phyloP scores from a whole-genome alignment of 257 asterid species.

The Galeopsis tetrahit region DNA sequence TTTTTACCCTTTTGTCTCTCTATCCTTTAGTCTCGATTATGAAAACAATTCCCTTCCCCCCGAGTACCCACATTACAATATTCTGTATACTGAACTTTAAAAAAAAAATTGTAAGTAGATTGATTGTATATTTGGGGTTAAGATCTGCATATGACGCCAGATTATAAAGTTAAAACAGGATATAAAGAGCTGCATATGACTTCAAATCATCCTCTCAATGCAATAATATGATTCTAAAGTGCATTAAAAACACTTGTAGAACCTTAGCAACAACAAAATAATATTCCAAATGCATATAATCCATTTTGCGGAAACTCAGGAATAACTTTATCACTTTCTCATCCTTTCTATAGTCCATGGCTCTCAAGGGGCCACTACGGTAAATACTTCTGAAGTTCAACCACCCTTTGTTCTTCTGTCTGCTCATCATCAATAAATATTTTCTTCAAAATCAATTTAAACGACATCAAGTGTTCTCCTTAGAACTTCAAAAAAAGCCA shows the following conservation, averaged over 20 bases:
- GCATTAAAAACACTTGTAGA: constrained; percentile 9
- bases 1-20: not conserved
- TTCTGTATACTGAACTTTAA: not conserved
- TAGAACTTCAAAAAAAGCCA: not conserved
- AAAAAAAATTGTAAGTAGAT: not conserved
- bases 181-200: not conserved
- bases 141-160: no score
- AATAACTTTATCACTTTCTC: not conserved
- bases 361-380: not conserved
- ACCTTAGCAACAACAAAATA: not conserved
- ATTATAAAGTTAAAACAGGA: no score
- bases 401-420: not conserved
- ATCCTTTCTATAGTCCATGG: not conserved
- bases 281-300: not conserved
- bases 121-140: not conserved
- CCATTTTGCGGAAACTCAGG: not conserved
- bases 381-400: not conserved
- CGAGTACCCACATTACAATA: not conserved
- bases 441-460: not conserved
- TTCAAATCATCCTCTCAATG: not conserved
- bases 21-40: not conserved
- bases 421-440: not conserved
- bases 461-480: not conserved
- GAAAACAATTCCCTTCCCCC: not conserved
- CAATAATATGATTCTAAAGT: constrained; percentile 8